These are phyloP conservation scores for Pseudogymnoascus sp. DNA, from an alignment of 2,329 filamentous ascomycete species.

Conservation along the genomic window DNA sequence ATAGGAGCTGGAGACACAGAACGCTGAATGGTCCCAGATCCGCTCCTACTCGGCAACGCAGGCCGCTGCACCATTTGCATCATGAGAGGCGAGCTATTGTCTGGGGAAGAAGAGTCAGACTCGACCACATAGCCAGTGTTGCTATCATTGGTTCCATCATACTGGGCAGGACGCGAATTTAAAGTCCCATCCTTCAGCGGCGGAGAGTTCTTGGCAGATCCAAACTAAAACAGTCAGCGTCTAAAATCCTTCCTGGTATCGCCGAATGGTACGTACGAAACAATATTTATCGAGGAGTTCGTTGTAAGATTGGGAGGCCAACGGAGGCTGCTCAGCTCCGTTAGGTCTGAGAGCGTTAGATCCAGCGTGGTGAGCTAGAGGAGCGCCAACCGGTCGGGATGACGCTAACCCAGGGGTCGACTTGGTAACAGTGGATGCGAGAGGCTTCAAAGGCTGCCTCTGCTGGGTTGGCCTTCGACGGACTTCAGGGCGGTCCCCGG, in stretches of 20 bases:
- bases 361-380: neutral
- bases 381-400: neutral
- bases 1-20: slow-evolving; percentile 39
- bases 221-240: slow-evolving; percentile 47
- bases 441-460: slow-evolving; percentile 16
- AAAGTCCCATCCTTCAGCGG: slow-evolving; percentile 41
- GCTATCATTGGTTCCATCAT: slow-evolving; percentile 31
- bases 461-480: slow-evolving; percentile 30
- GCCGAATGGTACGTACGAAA: slow-evolving; percentile 75
- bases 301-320: slow-evolving; percentile 85
- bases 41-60: slow-evolving; percentile 28
- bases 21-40: slow-evolving; percentile 23
- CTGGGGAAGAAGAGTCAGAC: slow-evolving; percentile 20
- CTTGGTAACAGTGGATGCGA: slow-evolving; percentile 11
- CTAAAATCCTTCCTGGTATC: slow-evolving; percentile 24
- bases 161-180: slow-evolving; percentile 30
- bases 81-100: slow-evolving; percentile 15
- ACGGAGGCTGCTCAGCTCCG: slow-evolving; percentile 54
- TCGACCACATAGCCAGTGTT: slow-evolving; percentile 27
- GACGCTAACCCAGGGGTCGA: neutral
- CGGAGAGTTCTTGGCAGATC: slow-evolving; percentile 48
- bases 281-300: slow-evolving; percentile 98
- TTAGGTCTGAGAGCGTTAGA: neutral
- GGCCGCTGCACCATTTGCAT: slow-evolving; percentile 27
- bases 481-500: slow-evolving; percentile 50